Evolutionary conservation across 371 early-diverging fungal species (phyloP), one percentile per base, ranked within the genome.

Genomic region (Mortierella sp.): DNA sequence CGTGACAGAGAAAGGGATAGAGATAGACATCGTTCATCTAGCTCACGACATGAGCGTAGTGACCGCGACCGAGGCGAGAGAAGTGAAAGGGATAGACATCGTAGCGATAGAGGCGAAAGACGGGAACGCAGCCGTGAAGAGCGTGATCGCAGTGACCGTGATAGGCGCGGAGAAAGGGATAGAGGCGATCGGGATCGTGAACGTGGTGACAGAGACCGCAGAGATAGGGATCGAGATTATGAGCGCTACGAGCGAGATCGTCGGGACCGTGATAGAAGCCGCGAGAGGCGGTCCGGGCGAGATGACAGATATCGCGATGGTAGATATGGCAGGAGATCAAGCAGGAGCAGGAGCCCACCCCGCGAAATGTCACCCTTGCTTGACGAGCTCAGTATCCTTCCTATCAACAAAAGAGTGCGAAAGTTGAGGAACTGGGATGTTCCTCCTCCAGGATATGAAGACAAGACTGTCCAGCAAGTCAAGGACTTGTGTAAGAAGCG

Each of bases 371-470:
- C 65, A 85, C 90, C 81, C 35, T 28, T 73, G 75, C 29, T 70
- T 47, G 70, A 74, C 26, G 70, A 80, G 56, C 73, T 82, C 73
- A 51, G 43, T 49, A 84, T 89, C 9, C 82, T 92, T 34, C 96
- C 96, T 13, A 84, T 98, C 37, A 93, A 96, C 77, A 87, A 92
- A 77, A 85, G 96, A 61, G 86, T 83, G 31, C 86, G 94, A 42
- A 95, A 94, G 83, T 87, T 97, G 40, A 88, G 92, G 64, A 90
- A 93, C 76, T 99, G 99, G 99, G 99, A 99, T 85, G 86, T 94
- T 66, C 89, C 96, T 2, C 98, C 98, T 47, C 89, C 91, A 22
- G 98, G 98, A 28, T 97, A 92, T 84, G 98, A 98, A 79, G 91
- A 89, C 60, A 89, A 97, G 88, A 88, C 95, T 12, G 96, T 95